A percentile compares a stretch with the other conserved stretches of the same genome.
phyloP scores from a whole-genome alignment of 2,329 filamentous ascomycete species.

The Alternaria alternata region DNA sequence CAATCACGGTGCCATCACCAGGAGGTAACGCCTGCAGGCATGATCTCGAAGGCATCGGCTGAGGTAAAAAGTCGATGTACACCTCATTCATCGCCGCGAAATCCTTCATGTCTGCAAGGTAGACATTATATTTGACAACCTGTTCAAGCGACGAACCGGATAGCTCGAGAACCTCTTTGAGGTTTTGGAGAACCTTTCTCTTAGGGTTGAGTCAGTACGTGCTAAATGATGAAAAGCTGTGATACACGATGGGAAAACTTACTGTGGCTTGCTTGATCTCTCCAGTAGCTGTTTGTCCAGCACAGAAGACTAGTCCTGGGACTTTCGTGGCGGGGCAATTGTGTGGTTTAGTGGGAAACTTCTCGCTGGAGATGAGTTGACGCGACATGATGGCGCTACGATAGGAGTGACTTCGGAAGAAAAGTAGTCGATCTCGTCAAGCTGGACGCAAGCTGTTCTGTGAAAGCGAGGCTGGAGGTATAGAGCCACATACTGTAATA shows the following conservation, averaged over 20 bases:
- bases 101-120: conserved; percentile 40
- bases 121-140: conserved; percentile 45
- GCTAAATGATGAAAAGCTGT: not conserved
- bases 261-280: conserved; percentile 37
- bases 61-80: conserved; percentile 37
- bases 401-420: not conserved
- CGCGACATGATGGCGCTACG: conserved; percentile 24
- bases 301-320: conserved; percentile 34
- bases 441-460: not conserved
- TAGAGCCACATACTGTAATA: not conserved
- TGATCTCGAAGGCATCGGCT: conserved; percentile 31
- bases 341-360: conserved; percentile 36
- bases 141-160: conserved; percentile 38
- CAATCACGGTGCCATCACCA: conserved; percentile 34
- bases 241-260: not conserved
- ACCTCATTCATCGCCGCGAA: conserved; percentile 43
- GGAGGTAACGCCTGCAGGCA: conserved; percentile 32
- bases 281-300: conserved; percentile 35
- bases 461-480: not conserved
- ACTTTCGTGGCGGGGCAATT: conserved; percentile 34
- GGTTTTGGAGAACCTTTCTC: conserved; percentile 31
- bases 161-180: conserved; percentile 34
- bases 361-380: conserved; percentile 35
- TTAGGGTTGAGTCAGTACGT: not conserved
- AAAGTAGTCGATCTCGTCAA: not conserved